phyloP scores from a whole-genome alignment of 768 basidiomycete genomes.

The Lentinula edodes region DNA sequence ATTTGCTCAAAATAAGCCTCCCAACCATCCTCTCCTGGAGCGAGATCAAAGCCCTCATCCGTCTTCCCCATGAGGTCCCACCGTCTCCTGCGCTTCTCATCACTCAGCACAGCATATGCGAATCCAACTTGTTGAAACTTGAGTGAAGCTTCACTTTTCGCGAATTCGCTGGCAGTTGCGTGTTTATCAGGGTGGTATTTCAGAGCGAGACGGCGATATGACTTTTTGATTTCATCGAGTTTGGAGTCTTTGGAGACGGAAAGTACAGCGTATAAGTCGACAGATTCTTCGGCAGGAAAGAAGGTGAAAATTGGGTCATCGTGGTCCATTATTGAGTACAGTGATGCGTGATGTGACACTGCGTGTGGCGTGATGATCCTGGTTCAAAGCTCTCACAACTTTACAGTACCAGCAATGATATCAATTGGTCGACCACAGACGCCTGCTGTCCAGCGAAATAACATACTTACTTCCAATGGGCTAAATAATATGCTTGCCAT shows the following conservation, averaged over 20 bases:
- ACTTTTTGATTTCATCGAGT: slow-evolving; percentile 67
- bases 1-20: slow-evolving; percentile 90
- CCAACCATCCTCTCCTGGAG: slow-evolving; percentile 83
- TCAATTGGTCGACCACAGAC: background rate
- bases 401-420: background rate
- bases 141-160: slow-evolving; percentile 60
- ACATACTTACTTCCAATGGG: background rate
- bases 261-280: slow-evolving; percentile 78
- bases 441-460: no score
- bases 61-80: slow-evolving; percentile 89
- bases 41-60: slow-evolving; percentile 68
- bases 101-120: slow-evolving; percentile 84
- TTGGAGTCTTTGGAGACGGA: slow-evolving; percentile 48
- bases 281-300: slow-evolving; percentile 66
- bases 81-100: slow-evolving; percentile 64
- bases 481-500: slow-evolving; percentile 3
- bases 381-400: background rate
- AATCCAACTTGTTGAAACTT: slow-evolving; percentile 94
- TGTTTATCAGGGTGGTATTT: slow-evolving; percentile 90
- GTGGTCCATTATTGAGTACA: slow-evolving; percentile 49
- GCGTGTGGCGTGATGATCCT: background rate
- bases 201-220: slow-evolving; percentile 83
- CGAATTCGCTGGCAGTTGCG: slow-evolving; percentile 47
- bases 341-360: slow-evolving; percentile 9
- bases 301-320: slow-evolving; percentile 70